phyloP scores from a whole-genome alignment of 2,329 filamentous ascomycete genomes.

The Acephala macrosclerotiorum region DNA sequence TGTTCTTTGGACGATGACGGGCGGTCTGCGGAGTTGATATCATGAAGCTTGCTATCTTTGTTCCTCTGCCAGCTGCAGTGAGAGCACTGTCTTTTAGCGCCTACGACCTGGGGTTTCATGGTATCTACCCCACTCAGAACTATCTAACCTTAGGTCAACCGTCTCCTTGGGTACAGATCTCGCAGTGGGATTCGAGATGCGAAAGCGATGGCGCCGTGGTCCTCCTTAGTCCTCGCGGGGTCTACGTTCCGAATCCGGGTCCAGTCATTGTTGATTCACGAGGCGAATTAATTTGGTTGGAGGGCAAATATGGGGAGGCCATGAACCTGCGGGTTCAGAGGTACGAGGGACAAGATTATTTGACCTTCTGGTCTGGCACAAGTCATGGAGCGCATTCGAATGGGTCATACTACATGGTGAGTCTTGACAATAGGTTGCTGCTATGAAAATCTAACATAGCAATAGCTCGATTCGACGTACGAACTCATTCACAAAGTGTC shows the following conservation, averaged over 20 bases:
- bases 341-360: slow-evolving; percentile 52
- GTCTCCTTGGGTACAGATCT: slow-evolving; percentile 20
- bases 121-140: slow-evolving; percentile 25
- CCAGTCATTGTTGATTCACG: slow-evolving; percentile 29
- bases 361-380: slow-evolving; percentile 57
- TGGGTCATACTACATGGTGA: slow-evolving; percentile 24
- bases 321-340: slow-evolving; percentile 43
- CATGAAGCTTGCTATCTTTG: slow-evolving; percentile 15
- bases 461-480: slow-evolving; percentile 21
- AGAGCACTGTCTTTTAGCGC: slow-evolving; percentile 20
- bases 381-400: slow-evolving; percentile 50
- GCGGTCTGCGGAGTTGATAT: background rate
- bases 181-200: slow-evolving; percentile 25
- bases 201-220: slow-evolving; percentile 22
- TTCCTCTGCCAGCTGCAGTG: slow-evolving; percentile 15
- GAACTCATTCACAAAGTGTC: slow-evolving; percentile 15
- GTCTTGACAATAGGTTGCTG: background rate
- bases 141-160: slow-evolving; percentile 22
- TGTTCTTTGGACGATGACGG: background rate
- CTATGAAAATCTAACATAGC: background rate
- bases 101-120: slow-evolving; percentile 26
- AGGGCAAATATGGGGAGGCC: slow-evolving; percentile 27
- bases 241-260: slow-evolving; percentile 23
- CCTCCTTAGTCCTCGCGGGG: slow-evolving; percentile 28
- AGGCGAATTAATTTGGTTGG: slow-evolving; percentile 31